Conservation (phyloP, 2,329 filamentous ascomycete genomes). For the Calonectria leucothoes region DNA sequence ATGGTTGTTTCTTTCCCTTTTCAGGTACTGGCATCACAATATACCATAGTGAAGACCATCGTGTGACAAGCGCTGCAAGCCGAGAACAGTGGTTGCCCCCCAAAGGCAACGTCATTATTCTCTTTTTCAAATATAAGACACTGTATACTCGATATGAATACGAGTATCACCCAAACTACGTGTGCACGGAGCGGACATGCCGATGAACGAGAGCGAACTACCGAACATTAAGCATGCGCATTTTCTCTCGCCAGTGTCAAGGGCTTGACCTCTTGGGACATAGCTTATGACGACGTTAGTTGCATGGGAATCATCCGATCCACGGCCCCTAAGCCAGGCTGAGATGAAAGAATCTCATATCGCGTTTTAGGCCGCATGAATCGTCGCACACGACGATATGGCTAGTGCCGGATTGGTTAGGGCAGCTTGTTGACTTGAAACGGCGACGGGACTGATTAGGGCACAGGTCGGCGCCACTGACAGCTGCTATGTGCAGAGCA, state of each 20-base stretch:
- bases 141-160: conserved; percentile 2
- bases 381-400: neutral
- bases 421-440: conserved; percentile 1
- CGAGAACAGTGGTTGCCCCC: neutral
- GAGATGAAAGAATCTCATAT: neutral
- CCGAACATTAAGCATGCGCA: neutral
- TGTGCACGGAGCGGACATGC: neutral
- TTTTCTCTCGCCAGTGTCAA: neutral
- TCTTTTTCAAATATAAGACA: neutral
- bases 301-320: neutral
- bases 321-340: neutral
- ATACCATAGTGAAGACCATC: neutral
- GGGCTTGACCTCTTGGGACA: neutral
- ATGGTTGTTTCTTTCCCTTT: no score
- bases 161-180: neutral
- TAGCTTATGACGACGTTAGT: neutral
- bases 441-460: neutral
- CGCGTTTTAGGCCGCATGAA: conserved; percentile 10
- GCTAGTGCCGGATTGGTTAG: neutral
- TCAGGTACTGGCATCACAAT: neutral
- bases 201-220: neutral
- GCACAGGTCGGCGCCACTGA: neutral
- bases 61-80: neutral
- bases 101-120: neutral
- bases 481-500: neutral